Evolutionary conservation across 805 yeast genomes (phyloP), one percentile per base, ranked within the genome.

Genomic region (Spathaspora arborariae): DNA sequence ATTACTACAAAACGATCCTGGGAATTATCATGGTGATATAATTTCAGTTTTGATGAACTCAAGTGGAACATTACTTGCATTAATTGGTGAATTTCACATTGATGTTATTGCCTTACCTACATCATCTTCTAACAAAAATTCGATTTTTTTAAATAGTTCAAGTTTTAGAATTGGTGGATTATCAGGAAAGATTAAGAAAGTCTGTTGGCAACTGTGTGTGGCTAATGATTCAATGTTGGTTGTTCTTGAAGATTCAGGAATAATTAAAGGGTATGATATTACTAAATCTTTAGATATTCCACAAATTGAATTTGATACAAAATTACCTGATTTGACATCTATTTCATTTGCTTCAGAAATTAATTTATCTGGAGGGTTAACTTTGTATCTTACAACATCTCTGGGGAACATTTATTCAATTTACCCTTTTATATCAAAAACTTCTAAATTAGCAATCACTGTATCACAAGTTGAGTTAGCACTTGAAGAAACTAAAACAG

Each of bases 1-100:
- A 35, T 21, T 62, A 11, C 44, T 69, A 18, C 15, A 41, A 24
- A 16, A 30, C 4, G 20, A n/a, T n/a, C n/a, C n/a, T n/a, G 16
- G 20, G 16, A 18, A 16, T 9, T 13, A 51, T 53, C 8, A 5
- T 7, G 67, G 65, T 47, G 58, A 57, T 16, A 69, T 76, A 22
- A 48, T 53, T 3, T 61, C 63, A 0, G 42, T 79, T 18, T 54
- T 55, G 18, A 47, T 75, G 45, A 79, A 79, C 55, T 46, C 55
- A 4, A 56, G 69, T 33, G 80, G 76, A 3, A 64, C 72, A 0
- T 58, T 72, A 4, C 48, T 80, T 42, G 81, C 79, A 2, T 54
- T 69, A 2, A 58, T 67, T n/a, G 72, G 76, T 4, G 57, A 54
- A 1, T 8, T 44, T 4, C 54, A 58, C 11, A 45, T 76, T 4